Evolutionary conservation across 306 rosid species (phyloP).

Genomic region (Quercus berberidifolia): DNA sequence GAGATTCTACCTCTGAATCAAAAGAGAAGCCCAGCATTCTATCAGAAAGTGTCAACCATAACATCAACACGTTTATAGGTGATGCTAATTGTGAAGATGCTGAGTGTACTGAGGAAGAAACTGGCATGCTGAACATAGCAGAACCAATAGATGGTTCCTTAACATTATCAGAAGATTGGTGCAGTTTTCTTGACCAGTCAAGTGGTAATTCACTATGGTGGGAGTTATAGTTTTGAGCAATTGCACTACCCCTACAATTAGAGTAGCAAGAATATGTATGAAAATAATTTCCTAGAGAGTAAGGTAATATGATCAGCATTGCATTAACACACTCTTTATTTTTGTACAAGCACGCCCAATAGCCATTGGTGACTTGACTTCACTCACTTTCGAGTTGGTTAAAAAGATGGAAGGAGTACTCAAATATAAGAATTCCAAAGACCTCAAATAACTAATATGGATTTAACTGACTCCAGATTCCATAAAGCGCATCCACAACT

Average conservation of each 20-base stretch:
- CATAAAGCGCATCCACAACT: neutral
- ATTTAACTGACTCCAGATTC: neutral
- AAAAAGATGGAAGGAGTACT: neutral
- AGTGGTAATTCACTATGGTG: constrained; percentile 65
- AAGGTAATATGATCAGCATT: neutral
- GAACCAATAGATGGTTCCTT: constrained; percentile 59
- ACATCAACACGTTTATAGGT: neutral
- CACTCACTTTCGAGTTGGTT: too few species aligned
- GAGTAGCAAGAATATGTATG: neutral
- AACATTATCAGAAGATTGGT: constrained; percentile 73
- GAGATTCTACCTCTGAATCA: constrained; percentile 23
- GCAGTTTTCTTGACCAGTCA: constrained; percentile 45
- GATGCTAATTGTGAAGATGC: constrained; percentile 32
- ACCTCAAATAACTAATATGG: neutral
- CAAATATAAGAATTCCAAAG: neutral
- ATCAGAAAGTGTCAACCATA: constrained; percentile 27
- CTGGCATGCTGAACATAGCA: constrained; percentile 39
- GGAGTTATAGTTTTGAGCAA: constrained; percentile 62
- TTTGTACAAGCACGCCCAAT: too few species aligned
- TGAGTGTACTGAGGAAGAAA: constrained; percentile 49
- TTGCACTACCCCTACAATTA: neutral
- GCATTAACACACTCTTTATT: neutral
- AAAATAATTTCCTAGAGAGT: neutral
- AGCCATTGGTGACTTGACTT: too few species aligned
- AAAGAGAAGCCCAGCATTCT: constrained; percentile 49